phyloP scores from a whole-genome alignment of 2,329 filamentous ascomycete genomes.

The Phyllosticta citrichinensis region DNA sequence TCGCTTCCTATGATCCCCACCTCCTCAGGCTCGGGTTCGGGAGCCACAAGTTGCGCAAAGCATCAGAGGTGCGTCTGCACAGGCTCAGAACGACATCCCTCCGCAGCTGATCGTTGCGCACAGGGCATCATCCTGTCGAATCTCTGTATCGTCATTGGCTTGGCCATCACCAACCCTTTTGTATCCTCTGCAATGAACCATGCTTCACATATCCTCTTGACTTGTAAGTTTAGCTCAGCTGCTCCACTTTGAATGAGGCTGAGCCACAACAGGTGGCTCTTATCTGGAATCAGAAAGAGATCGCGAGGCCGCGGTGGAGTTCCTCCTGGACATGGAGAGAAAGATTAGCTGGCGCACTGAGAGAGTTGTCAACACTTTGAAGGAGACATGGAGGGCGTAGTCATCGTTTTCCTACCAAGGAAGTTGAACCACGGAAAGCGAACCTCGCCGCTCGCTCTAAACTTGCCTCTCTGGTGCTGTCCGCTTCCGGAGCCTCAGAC shows the following conservation, averaged over 20 bases:
- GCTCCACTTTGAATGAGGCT: not conserved
- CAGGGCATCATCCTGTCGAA: conserved; percentile 2
- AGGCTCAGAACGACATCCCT: too few species aligned
- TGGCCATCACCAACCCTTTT: conserved; percentile 1
- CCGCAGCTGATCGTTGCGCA: not conserved
- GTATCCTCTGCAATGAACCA: conserved; percentile 4
- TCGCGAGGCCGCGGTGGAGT: conserved; percentile 4
- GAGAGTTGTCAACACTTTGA: conserved; percentile 5
- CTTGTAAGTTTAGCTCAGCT: not conserved
- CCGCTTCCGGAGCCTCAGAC: too few species aligned
- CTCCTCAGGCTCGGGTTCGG: conserved; percentile 2
- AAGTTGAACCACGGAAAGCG: too few species aligned
- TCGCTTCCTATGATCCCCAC: conserved; percentile 5
- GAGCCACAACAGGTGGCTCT: conserved; percentile 1
- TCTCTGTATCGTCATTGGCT: conserved; percentile 1
- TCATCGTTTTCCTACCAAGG: too few species aligned
- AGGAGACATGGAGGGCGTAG: conserved; percentile 1
- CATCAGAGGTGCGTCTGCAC: not conserved
- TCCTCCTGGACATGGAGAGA: not conserved
- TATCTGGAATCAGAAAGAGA: conserved; percentile 4
- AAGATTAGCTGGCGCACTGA: conserved; percentile 6
- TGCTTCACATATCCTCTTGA: conserved; percentile 6
- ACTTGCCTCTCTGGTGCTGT: too few species aligned
- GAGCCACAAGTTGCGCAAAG: conserved; percentile 2
- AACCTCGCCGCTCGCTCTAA: too few species aligned